Base-by-base conservation (phyloP, 176 grass and related monocot genomes). In the Saccharum spontaneum region DNA sequence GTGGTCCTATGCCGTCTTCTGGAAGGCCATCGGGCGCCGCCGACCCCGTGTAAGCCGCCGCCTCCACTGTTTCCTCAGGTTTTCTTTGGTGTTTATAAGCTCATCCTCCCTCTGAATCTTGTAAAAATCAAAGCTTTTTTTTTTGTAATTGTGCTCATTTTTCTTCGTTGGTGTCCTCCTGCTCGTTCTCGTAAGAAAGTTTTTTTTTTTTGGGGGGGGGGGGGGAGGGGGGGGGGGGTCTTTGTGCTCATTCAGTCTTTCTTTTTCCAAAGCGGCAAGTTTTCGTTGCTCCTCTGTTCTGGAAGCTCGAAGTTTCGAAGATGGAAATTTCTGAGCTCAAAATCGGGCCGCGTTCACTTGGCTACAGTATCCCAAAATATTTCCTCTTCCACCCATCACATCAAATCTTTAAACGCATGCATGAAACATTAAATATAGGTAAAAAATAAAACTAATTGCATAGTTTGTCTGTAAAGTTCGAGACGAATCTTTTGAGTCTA, bases 1-100 rank as follows among this genome's bases (percentile, higher is more conserved):
- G 64, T 98, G 95, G 95, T 95, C 95, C 13, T 98, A 98, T 72
- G 95, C 95, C 8, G 95, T 98, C 67, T 93, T 92, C 80, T 98
- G 95, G 95, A 98, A 86, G 91, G 89, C 93, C 60, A 90, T 90
- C 76, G 91, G 91, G 87, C 78, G 84, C 87, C 85, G 85, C 80
- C 65, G 86, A 91, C 69, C 91, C 80, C 38, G 92, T 92, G 95
- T 98, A 90, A 93, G 95, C 71, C 26, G 63, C 23, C 18, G 31
- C 71, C 55, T 17, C 57, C 39, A 40, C 49, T 14, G 28, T 17
- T 44, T 63, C 44, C 44, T 60, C 72, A 57, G 74, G 68, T 80
- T 46, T 50, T 34, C 7, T 75, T 75, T 37, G 63, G 40, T 68
- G 63, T 6, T 69, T 22, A 6, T 22, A 6, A 81, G 44, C 18